Base-by-base conservation (phyloP, 805 yeast genomes). In the Cyberlindnera japonica region DNA sequence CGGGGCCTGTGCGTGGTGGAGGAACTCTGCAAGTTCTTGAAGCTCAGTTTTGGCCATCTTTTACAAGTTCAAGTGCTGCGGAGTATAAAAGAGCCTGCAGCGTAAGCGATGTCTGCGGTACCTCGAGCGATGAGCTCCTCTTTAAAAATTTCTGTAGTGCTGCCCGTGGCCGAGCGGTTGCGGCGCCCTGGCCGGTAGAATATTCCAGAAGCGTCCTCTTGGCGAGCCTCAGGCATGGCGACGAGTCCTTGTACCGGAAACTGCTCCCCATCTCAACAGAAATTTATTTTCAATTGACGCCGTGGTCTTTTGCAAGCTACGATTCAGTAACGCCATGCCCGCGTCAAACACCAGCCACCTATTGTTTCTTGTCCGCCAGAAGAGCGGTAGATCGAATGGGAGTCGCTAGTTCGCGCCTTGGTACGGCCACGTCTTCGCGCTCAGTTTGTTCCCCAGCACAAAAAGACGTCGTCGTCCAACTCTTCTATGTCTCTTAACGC, bases 1-100 rank as follows among this genome's bases (percentile, higher is more conserved):
- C 10, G 83, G 82, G 3, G 84, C 81, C 56, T 83, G 87, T 2
- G 85, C 82, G 7, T 91, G 77, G 59, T 86, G 96, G 45, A 90
- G 69, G 57, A 90, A 89, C 35, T 72, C 78, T 17, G 88, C 95
- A 32, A 90, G 67, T 67, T 47, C 50, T 34, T 74, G 75, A 16
- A 77, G 55, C 56, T 76, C 78, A 25, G 49, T 34, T 24, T 45
- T 45, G 30, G 49, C 46, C 49, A 45, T 45, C 12, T n/a, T 38
- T 8, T 16, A 18, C 14, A 30, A 13, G 5, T 8, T 16, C 18
- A 9, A n/a, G 33, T 24, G 25, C n/a, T n/a, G n/a, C n/a, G n/a
- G n/a, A n/a, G n/a, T n/a, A n/a, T n/a, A n/a, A n/a, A n/a, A n/a
- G n/a, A n/a, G n/a, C n/a, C n/a, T n/a, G n/a, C n/a, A n/a, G n/a